Evolutionary conservation across 441 rosid genomes (phyloP).

Genomic region (Pelargonium australe): DNA sequence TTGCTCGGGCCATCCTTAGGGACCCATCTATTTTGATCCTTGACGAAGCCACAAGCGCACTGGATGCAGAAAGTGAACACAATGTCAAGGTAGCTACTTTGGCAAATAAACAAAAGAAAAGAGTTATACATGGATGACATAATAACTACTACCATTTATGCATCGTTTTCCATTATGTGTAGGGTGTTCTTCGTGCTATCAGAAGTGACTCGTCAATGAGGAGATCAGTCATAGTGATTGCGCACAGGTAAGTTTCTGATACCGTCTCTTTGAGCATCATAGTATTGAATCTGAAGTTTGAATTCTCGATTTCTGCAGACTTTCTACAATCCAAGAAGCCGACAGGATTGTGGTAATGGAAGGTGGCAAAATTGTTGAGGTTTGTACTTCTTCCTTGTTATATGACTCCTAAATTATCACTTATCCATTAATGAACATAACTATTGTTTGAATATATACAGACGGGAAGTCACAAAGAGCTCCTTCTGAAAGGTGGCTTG

Average conservation of each 20-base stretch:
- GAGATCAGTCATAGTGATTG: slow-evolving; percentile 83
- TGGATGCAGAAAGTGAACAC: slow-evolving; percentile 97
- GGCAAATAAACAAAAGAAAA: slow-evolving; percentile 1
- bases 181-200: slow-evolving; percentile 79
- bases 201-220: slow-evolving; percentile 46
- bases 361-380: slow-evolving; percentile 72
- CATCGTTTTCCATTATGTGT: slow-evolving; percentile 16
- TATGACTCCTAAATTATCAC: background rate
- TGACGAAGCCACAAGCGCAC: slow-evolving; percentile 93
- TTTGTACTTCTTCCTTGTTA: slow-evolving; percentile 21
- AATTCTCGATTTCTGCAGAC: slow-evolving; percentile 38
- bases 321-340: slow-evolving; percentile 86
- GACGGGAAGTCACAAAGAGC: slow-evolving; percentile 81
- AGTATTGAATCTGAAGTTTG: slow-evolving; percentile 15
- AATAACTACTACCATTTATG: background rate
- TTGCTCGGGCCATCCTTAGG: slow-evolving; percentile 91
- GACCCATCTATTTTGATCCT: slow-evolving; percentile 83
- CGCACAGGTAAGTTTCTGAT: slow-evolving; percentile 53
- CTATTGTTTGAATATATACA: slow-evolving; percentile 21
- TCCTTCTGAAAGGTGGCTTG: slow-evolving; percentile 59
- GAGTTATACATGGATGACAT: background rate
- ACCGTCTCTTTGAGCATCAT: slow-evolving; percentile 2
- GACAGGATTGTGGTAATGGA: slow-evolving; percentile 87
- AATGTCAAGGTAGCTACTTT: slow-evolving; percentile 57
- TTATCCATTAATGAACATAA: background rate